phyloP scores from a whole-genome alignment of 2,329 filamentous ascomycete genomes.

The Furcasterigmium sp. region DNA sequence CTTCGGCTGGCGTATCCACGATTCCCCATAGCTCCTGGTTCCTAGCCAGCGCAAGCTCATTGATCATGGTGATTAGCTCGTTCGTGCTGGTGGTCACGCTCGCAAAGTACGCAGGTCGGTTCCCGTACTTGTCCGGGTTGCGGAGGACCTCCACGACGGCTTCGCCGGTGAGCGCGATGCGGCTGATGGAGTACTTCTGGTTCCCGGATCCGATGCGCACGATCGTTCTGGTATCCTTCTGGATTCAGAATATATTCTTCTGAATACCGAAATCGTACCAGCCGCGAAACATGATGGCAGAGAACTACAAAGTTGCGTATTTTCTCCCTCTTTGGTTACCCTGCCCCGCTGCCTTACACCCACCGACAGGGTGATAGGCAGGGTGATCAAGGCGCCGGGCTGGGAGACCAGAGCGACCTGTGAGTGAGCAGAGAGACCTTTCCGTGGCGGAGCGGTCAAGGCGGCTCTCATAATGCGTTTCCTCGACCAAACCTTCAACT shows the following conservation, averaged over 20 bases:
- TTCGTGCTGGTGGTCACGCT: constrained; percentile 8
- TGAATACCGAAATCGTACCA: constrained; percentile 17
- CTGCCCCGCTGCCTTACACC: no score
- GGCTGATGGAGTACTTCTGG: constrained; percentile 6
- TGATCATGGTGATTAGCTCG: constrained; percentile 1
- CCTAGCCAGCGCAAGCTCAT: not conserved
- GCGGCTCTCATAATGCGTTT: no score
- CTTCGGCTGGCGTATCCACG: not conserved
- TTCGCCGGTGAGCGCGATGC: constrained; percentile 5
- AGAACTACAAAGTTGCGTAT: no score
- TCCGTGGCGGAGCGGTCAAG: no score
- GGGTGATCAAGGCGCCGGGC: no score
- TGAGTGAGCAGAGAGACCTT: no score
- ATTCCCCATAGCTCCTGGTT: no score
- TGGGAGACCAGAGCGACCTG: no score
- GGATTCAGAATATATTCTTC: constrained; percentile 13
- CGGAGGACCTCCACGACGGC: constrained; percentile 7
- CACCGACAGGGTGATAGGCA: no score
- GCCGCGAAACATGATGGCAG: no score
- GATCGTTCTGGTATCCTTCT: constrained; percentile 6
- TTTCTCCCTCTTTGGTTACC: no score
- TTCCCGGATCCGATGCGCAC: constrained; percentile 8
- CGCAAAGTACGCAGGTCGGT: constrained; percentile 5
- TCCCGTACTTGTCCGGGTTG: not conserved
- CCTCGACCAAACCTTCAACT: no score